Evolutionary conservation across 306 rosid genomes (phyloP), one percentile per base, ranked within the genome.

Genomic region (Morella rubra): DNA sequence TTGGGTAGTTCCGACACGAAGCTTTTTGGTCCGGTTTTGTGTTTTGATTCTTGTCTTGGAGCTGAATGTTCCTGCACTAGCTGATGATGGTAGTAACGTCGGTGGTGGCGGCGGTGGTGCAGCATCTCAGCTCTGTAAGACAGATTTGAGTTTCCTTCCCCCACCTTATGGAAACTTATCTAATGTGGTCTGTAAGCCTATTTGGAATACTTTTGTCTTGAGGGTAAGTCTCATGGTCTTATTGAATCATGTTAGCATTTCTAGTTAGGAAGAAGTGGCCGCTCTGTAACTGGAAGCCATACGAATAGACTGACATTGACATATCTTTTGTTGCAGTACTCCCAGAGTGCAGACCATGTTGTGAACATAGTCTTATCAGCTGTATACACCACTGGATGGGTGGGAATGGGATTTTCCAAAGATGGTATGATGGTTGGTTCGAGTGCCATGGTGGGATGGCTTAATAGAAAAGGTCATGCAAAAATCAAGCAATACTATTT

Each of bases 401-500:
- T 92, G 37, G 99, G 99, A 61, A 84, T 96, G 49, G 99, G 96
- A 73, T 96, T 92, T 80, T 96, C 99, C 0, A 89, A 58, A 82
- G 90, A 92, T 84, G 97, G 98, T 0, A 81, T 70, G 89, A 96
- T 96, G 99, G 92, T 89, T 74, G 99, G 99, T 59, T 92, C 99
- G 5, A 96, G 99, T 89, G 98, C 98, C 44, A 89, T 96, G 86
- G 99, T 85, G 78, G 99, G 97, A 47, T 96, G 98, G 97, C 66
- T 92, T 7, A 91, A 83, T 19, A 96, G 80, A 74, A 91, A 89
- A 79, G 99, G 99, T 20, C 90, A 87, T 79, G 91, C 97, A 70
- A 96, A 86, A 79, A 83, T 89, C n/a, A 89, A 88, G 78, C 99
- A 96, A 61, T 96, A 73, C 78, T 96, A 91, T 77, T 67, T 96